phyloP scores from a whole-genome alignment of 306 rosid genomes.

The Trifolium subterraneum region DNA sequence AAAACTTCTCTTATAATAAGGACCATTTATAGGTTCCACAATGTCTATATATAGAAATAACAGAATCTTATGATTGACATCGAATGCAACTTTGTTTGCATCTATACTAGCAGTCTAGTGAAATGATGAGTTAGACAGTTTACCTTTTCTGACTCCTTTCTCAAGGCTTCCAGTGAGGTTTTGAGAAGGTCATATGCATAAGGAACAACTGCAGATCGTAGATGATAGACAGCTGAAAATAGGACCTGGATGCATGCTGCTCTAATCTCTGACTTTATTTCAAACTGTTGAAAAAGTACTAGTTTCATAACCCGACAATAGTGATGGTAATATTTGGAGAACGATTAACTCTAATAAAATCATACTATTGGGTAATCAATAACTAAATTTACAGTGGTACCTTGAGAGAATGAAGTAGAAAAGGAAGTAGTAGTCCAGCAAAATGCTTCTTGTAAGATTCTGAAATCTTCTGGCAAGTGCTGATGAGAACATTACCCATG shows the following conservation, averaged over 20 bases:
- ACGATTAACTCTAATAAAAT: slow-evolving; percentile 4
- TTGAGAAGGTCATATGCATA: slow-evolving; percentile 68
- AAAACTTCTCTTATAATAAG: no score
- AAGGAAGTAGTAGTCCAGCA: slow-evolving; percentile 63
- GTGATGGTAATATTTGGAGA: slow-evolving; percentile 28
- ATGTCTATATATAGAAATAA: not conserved
- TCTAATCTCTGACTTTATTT: slow-evolving; percentile 63
- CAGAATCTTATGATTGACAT: slow-evolving; percentile 10
- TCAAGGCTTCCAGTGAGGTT: slow-evolving; percentile 66
- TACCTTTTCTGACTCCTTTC: slow-evolving; percentile 76
- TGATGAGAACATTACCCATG: slow-evolving; percentile 95
- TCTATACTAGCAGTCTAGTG: slow-evolving; percentile 12
- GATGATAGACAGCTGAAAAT: slow-evolving; percentile 85
- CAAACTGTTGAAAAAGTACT: slow-evolving; percentile 51
- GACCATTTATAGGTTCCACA: not conserved
- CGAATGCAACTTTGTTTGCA: not conserved
- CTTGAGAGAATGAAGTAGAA: slow-evolving; percentile 63
- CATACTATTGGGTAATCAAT: slow-evolving; percentile 13
- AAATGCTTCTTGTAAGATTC: slow-evolving; percentile 61
- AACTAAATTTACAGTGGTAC: slow-evolving; percentile 49
- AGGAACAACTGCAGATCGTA: slow-evolving; percentile 67
- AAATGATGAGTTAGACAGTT: slow-evolving; percentile 11
- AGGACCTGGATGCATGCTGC: slow-evolving; percentile 87
- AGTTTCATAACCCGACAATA: slow-evolving; percentile 42
- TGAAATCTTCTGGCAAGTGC: slow-evolving; percentile 79